Conservation (phyloP, 1,284 basidiomycete genomes). For the Ustilago crameri region DNA sequence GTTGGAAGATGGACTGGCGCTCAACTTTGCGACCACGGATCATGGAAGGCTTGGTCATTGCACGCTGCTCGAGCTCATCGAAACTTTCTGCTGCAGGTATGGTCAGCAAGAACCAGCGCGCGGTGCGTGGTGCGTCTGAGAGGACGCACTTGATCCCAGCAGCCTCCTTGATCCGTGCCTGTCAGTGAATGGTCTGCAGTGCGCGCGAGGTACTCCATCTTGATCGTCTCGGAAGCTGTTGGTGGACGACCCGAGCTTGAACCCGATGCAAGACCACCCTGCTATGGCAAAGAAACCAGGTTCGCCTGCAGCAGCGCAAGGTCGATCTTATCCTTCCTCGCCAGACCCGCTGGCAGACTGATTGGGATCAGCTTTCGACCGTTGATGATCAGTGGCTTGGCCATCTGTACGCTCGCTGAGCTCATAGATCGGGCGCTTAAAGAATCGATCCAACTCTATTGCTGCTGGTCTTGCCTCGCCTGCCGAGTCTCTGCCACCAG, state of each 20-base stretch:
- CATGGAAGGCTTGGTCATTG: too few species aligned
- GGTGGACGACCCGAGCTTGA: constrained; percentile 34
- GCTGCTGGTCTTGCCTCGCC: too few species aligned
- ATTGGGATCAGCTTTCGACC: constrained; percentile 44
- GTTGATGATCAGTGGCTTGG: constrained; percentile 34
- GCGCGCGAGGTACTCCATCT: constrained; percentile 41
- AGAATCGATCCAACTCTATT: too few species aligned
- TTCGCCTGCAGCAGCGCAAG: constrained; percentile 28
- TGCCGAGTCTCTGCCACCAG: too few species aligned
- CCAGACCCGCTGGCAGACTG: constrained; percentile 41
- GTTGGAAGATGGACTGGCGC: too few species aligned
- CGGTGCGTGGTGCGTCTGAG: too few species aligned
- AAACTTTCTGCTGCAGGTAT: too few species aligned
- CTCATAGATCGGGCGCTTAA: too few species aligned
- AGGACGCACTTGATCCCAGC: too few species aligned
- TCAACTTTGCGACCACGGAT: too few species aligned
- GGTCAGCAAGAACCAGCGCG: too few species aligned
- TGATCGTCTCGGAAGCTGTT: constrained; percentile 47
- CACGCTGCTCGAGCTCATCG: too few species aligned
- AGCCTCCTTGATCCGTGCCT: neutral
- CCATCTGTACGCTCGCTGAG: constrained; percentile 20
- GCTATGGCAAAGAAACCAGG: constrained; percentile 2
- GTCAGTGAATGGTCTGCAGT: constrained; percentile 2
- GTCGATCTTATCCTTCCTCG: constrained; percentile 21
- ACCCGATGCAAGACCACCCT: neutral